Conservation (phyloP, 1,139 yeast species). For the Saccharomycopsis hybrid region DNA sequence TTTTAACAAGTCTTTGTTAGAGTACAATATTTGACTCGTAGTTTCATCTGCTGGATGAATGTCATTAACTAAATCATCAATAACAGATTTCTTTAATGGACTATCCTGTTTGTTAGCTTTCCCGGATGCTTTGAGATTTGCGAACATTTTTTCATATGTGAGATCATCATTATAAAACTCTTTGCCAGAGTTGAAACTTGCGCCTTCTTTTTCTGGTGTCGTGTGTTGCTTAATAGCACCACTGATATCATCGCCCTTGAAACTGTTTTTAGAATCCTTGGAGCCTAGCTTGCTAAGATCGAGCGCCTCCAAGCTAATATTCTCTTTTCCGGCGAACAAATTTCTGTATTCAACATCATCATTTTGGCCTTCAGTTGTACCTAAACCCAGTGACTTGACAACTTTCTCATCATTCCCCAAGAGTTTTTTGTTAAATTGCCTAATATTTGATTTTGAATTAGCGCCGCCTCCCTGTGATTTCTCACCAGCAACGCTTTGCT, state of each 20-base stretch:
- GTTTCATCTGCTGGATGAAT: neutral
- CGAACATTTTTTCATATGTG: too few species aligned
- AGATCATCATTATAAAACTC: constrained; percentile 9
- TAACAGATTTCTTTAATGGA: too few species aligned
- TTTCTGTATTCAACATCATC: neutral
- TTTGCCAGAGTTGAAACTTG: neutral
- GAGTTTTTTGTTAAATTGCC: neutral
- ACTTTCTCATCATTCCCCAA: neutral
- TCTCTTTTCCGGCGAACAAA: neutral
- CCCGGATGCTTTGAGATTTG: too few species aligned
- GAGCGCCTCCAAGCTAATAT: neutral
- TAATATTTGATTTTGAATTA: neutral
- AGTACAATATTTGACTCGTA: too few species aligned
- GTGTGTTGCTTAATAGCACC: too few species aligned
- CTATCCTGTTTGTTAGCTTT: too few species aligned
- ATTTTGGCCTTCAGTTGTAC: too few species aligned
- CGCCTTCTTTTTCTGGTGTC: too few species aligned
- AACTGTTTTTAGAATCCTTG: neutral
- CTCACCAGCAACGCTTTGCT: too few species aligned
- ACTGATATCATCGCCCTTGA: neutral
- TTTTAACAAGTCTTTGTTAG: too few species aligned
- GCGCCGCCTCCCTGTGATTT: neutral
- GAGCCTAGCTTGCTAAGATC: neutral
- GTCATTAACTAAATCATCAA: neutral
- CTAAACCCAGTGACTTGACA: too few species aligned